Evolutionary conservation across 2,329 filamentous ascomycete genomes (phyloP), one percentile per base, ranked within the genome.

Genomic region (Ophiosphaerella herpotricha): DNA sequence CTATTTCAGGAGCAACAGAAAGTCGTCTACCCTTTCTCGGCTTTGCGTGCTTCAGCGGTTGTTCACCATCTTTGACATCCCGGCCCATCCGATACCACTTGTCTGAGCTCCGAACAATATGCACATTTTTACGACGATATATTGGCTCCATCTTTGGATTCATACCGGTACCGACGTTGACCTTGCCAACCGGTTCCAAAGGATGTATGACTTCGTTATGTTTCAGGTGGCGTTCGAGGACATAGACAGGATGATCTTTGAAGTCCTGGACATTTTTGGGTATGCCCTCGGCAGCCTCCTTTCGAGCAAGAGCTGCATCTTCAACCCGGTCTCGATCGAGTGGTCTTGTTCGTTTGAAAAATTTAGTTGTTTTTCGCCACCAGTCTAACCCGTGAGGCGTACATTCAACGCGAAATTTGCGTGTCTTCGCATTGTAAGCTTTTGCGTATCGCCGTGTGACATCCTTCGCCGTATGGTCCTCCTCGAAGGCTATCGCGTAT

Each of bases 41-140:
- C 71, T 38, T 73, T 31, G 78, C 72, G 67, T 87, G 87, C 68
- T 96, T 97, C 12, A 89, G 80, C 0, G 94, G 90, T 48, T 94
- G 87, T 69, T 96, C 90, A 12, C 88, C 85, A 12, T 60, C 58
- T 38, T 85, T 90, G 7, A 99, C 84, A 56, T 91, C 87, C 23
- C 91, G 82, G 0, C 94, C 94, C 52, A 93, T 75, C 2, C 92
- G 85, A 71, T 94, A 97, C 95, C 94, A 99, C 56, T 89, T 91
- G 59, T 96, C 91, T 3, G 85, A 86, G 54, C 86, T 95, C 54
- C 86, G 84, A 1, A 91, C 91, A 5, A 85, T 66, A 44, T 90
- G 85, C 0, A 99, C 90, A 67, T 97, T 90, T 40, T 80, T 81
- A 3, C 94, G 83, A 21, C 92, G 85, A 68, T 90, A 99, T 0